Evolutionary conservation across 805 yeast genomes (phyloP).

Genomic region (Monosporozyma solicola): DNA sequence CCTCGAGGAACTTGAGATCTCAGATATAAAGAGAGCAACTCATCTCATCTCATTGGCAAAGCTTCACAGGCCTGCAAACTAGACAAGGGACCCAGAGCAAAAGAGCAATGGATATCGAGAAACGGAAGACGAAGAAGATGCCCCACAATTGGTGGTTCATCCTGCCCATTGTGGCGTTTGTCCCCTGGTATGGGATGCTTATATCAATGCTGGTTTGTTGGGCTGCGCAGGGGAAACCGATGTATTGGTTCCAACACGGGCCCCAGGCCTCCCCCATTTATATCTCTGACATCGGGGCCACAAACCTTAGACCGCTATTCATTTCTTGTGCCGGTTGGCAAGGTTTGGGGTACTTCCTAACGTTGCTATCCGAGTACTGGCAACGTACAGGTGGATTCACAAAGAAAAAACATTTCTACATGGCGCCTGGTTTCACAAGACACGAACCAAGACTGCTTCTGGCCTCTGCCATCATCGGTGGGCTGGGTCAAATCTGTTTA

Average conservation of each 20-base stretch:
- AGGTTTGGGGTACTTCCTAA: constrained; percentile 60
- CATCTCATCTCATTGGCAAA: no score
- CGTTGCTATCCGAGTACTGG: constrained; percentile 52
- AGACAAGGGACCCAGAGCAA: not conserved
- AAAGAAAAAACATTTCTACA: constrained; percentile 13
- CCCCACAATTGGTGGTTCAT: constrained; percentile 39
- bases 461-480: constrained; percentile 37
- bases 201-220: constrained; percentile 68
- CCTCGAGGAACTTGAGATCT: no score
- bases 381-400: constrained; percentile 41
- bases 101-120: not conserved
- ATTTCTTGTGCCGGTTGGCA: constrained; percentile 70
- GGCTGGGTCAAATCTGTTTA: constrained; percentile 63
- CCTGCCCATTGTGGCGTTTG: constrained; percentile 55
- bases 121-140: constrained; percentile 4
- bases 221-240: constrained; percentile 73
- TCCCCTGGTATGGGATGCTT: constrained; percentile 89
- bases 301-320: constrained; percentile 74
- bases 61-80: no score
- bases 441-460: constrained; percentile 35
- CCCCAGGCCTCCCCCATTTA: constrained; percentile 46
- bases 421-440: constrained; percentile 34
- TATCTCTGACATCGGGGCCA: constrained; percentile 81
- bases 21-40: no score
- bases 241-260: constrained; percentile 44